Evolutionary conservation across 495 filamentous ascomycete genomes (phyloP).

Genomic region (Pyrenula aspistea): DNA sequence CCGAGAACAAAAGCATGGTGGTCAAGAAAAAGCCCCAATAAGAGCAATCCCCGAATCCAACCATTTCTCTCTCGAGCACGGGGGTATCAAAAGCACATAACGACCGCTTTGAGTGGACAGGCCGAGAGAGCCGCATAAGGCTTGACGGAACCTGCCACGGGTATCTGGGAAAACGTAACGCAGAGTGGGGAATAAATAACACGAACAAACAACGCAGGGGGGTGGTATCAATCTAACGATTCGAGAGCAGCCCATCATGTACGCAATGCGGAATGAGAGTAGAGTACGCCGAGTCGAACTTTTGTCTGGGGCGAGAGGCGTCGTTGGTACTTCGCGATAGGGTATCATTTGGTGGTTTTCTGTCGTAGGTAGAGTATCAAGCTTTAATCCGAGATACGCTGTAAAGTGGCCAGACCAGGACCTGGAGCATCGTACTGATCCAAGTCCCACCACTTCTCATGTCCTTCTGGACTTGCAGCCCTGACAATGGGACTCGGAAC

Average conservation of each 20-base stretch:
- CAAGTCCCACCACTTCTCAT: conserved; percentile 33
- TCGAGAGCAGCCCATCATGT: conserved; percentile 17
- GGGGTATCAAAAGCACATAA: conserved; percentile 13
- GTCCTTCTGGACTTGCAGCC: conserved; percentile 17
- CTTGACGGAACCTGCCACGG: background rate
- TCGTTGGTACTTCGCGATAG: conserved; percentile 8
- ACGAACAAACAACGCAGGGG: conserved; percentile 11
- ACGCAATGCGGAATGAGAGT: conserved; percentile 15
- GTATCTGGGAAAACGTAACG: conserved; percentile 18
- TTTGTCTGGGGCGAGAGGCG: conserved; percentile 21
- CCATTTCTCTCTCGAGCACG: conserved; percentile 10
- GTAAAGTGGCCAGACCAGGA: background rate
- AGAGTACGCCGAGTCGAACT: conserved; percentile 15
- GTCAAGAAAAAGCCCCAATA: conserved; percentile 13
- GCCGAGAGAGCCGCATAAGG: background rate
- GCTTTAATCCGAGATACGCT: background rate
- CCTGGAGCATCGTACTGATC: conserved; percentile 5
- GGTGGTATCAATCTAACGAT: conserved; percentile 43
- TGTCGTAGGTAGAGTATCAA: conserved; percentile 1
- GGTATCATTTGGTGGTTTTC: conserved; percentile 14
- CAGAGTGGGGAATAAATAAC: conserved; percentile 18
- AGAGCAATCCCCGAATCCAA: background rate
- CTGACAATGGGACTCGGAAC: background rate
- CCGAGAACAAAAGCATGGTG: conserved; percentile 10
- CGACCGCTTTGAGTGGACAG: conserved; percentile 10